Evolutionary conservation across 208 protist genomes (phyloP).

Genomic region (Naegleria gruberi): DNA sequence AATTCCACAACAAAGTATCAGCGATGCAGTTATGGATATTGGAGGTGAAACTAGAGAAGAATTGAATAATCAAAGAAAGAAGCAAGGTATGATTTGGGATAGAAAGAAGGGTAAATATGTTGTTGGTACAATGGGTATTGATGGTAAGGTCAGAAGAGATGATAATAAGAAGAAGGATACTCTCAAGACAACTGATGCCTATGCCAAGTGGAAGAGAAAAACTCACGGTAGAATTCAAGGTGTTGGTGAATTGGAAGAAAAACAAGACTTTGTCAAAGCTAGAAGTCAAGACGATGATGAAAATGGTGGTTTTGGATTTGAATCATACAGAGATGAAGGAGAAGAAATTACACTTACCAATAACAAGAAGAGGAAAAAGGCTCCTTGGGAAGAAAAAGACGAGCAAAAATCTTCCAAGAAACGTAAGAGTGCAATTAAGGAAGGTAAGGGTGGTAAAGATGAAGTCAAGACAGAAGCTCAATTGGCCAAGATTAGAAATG

Average conservation of each 20-base stretch:
- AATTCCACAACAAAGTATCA: background rate
- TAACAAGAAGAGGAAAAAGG: background rate
- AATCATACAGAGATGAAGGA: background rate
- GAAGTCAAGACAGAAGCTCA: background rate
- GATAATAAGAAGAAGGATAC: background rate
- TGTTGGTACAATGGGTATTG: background rate
- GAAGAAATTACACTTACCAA: background rate
- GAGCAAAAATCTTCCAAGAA: background rate
- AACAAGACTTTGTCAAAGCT: background rate
- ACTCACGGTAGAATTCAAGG: constrained; percentile 12
- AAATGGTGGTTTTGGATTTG: background rate
- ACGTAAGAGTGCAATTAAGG: background rate
- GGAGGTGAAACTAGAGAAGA: background rate
- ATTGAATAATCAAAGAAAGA: background rate
- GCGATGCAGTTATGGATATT: constrained; percentile 8
- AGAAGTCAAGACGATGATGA: too few relatives aligned
- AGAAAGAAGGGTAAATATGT: constrained; percentile 21
- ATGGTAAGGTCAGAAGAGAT: background rate
- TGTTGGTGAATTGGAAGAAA: constrained; percentile 9
- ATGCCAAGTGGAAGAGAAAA: background rate
- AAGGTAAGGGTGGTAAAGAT: background rate
- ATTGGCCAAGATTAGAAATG: background rate
- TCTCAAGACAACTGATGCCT: background rate
- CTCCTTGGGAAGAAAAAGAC: background rate
- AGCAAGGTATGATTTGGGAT: background rate